Conservation (phyloP, 176 grass and related monocot genomes). For the Raddia distichophylla region DNA sequence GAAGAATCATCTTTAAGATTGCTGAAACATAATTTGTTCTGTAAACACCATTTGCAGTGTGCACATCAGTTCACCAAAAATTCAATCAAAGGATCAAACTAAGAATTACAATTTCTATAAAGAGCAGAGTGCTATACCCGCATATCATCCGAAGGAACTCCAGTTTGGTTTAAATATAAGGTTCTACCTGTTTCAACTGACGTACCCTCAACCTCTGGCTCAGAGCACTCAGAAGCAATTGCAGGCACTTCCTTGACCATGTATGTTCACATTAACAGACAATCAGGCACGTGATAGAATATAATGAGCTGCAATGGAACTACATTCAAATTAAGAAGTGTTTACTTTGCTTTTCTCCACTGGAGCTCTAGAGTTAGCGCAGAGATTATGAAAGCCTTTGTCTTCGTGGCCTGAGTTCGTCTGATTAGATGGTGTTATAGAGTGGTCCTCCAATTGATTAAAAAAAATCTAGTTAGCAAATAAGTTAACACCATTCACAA, state of each 20-base stretch:
- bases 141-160: slow-evolving; percentile 37
- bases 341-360: slow-evolving; percentile 48
- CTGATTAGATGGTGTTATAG: slow-evolving; percentile 20
- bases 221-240: slow-evolving; percentile 41
- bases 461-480: slow-evolving; percentile 2
- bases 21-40: slow-evolving; percentile 36
- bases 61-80: slow-evolving; percentile 32
- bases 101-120: slow-evolving; percentile 7
- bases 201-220: slow-evolving; percentile 23
- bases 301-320: slow-evolving; percentile 1
- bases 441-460: slow-evolving; percentile 27
- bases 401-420: slow-evolving; percentile 37
- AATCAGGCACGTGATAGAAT: slow-evolving; percentile 38
- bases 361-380: slow-evolving; percentile 29
- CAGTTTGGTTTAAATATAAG: slow-evolving; percentile 29
- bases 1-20: slow-evolving; percentile 12
- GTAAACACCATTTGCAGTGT: slow-evolving; percentile 27
- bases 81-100: slow-evolving; percentile 16
- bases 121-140: slow-evolving; percentile 33
- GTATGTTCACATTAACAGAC: slow-evolving; percentile 42
- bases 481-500: slow-evolving; percentile 2
- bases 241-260: slow-evolving; percentile 79
- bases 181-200: slow-evolving; percentile 33
- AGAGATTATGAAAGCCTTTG: slow-evolving; percentile 2
- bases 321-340: slow-evolving; percentile 30